Base-by-base conservation (phyloP, 768 basidiomycete genomes). In the Mycena pura region DNA sequence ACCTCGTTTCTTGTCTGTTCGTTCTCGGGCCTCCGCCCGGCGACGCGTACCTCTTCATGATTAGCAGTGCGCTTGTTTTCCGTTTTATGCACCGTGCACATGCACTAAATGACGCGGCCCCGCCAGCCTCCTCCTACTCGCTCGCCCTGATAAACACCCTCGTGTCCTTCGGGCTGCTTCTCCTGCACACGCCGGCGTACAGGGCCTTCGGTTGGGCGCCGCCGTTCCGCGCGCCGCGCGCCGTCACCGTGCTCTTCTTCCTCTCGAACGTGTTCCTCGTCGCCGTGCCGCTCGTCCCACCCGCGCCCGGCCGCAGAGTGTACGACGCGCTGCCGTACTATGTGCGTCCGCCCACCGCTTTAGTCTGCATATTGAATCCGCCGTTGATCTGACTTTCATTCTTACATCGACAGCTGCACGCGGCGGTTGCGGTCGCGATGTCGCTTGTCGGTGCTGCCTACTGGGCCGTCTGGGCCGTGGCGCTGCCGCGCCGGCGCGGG, bases 31-130 rank as follows among this genome's bases (percentile, higher is more conserved):
- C 86, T 0, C 91, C 91, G 0, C 80, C 87, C 0, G 90, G 91
- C 3, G 91, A 92, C 64, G 88, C 88, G 0, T 93, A 90, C 69
- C 77, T 84, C 29, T 90, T 93, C 72, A 78, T 86, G 62, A 77
- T 89, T 56, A 88, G 83, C 66, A 68, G 88, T 88, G 52, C 63
- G 87, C 32, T 17, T 5, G n/a, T 44, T 44, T n/a, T n/a, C n/a
- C n/a, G n/a, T n/a, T n/a, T n/a, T n/a, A n/a, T n/a, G n/a, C n/a
- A n/a, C n/a, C n/a, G n/a, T n/a, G n/a, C n/a, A n/a, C n/a, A n/a
- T n/a, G n/a, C n/a, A n/a, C n/a, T n/a, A n/a, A n/a, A n/a, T n/a
- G n/a, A n/a, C n/a, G n/a, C n/a, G n/a, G n/a, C n/a, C n/a, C n/a
- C n/a, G n/a, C 27, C 62, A 90, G 88, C 84, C 21, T 78, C 79